These are phyloP conservation scores for Macrocybe gigantea DNA, from an alignment of 768 basidiomycete genomes.

Conservation along the genomic window DNA sequence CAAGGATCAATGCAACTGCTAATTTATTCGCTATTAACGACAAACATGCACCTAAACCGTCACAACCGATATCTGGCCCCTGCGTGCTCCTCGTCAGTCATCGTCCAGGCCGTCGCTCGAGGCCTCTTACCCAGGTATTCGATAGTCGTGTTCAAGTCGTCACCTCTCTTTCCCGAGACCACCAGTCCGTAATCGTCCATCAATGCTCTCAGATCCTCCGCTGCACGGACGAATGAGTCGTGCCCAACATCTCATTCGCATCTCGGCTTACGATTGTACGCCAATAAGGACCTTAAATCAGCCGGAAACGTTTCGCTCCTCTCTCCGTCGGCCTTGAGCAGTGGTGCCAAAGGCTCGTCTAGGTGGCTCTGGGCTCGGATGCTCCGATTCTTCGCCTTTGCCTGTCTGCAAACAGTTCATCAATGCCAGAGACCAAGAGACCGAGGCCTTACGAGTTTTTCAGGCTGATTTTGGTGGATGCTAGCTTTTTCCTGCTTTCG, in stretches of 20 bases:
- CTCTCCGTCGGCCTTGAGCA: constrained; percentile 45
- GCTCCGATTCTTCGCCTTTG: constrained; percentile 41
- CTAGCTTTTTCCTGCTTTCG: constrained; percentile 37
- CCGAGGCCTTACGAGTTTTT: constrained; percentile 44
- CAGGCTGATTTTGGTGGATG: constrained; percentile 37
- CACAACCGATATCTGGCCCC: no score
- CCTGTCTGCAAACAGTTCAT: constrained; percentile 27
- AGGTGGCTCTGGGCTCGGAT: constrained; percentile 29
- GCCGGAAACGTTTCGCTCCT: constrained; percentile 42
- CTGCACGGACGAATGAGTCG: constrained; percentile 20
- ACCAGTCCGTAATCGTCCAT: constrained; percentile 44
- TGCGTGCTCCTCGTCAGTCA: no score
- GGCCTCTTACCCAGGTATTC: constrained; percentile 36
- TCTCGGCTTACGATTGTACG: constrained; percentile 42
- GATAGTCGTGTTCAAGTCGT: constrained; percentile 52
- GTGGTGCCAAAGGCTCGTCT: constrained; percentile 36
- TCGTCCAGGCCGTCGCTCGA: no score
- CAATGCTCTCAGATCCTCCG: constrained; percentile 32
- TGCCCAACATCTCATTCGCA: not conserved
- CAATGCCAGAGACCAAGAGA: not conserved
- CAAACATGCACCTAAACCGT: no score
- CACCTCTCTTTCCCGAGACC: constrained; percentile 32
- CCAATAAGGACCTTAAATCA: constrained; percentile 43
- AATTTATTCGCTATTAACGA: no score
- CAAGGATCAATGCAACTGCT: no score